Evolutionary conservation across 495 filamentous ascomycete species (phyloP), one percentile per base, ranked within the genome.

Genomic region (Aspergillus mulundensis): DNA sequence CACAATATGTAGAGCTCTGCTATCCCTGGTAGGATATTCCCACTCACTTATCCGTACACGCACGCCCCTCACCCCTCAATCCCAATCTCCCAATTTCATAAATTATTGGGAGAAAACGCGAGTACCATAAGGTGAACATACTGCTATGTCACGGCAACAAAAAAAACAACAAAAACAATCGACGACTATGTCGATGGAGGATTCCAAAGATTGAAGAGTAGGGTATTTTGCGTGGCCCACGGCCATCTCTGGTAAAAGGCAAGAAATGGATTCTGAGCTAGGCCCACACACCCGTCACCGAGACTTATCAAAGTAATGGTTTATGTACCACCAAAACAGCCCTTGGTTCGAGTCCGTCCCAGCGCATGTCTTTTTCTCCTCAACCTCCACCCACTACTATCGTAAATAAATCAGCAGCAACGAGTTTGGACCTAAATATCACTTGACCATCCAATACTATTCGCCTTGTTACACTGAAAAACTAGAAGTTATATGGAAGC

Each of bases 241-340:
- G 54, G 54, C 54, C 54, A 57, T 57, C 54, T 57, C 54, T 57
- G 54, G 54, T 57, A 57, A 57, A 57, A 57, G 54, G 54, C 54
- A 57, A 57, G 54, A 57, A 57, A 57, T 57, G 54, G 54, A 57
- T 57, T 57, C 54, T 57, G 54, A 57, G 54, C 54, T 57, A 57
- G 54, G 54, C 54, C 54, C 54, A 57, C 54, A 57, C 54, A 57
- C 54, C 54, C 54, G 40, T 57, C 23, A 44, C 18, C 14, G 4
- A 0, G 0, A 0, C 5, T 11, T 16, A 1, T 11, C n/a, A 16
- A 18, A 38, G 5, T 46, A 38, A 5, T 43, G 23, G 8, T 32
- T 18, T 53, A 41, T 58, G 51, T 58, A 53, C 49, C 24, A 14
- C 14, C 1, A 21, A 47, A 11, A 14, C 16, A 18, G 8, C 18